phyloP scores from a whole-genome alignment of 164 flowering plant species.

The Vitis rotundifolia region DNA sequence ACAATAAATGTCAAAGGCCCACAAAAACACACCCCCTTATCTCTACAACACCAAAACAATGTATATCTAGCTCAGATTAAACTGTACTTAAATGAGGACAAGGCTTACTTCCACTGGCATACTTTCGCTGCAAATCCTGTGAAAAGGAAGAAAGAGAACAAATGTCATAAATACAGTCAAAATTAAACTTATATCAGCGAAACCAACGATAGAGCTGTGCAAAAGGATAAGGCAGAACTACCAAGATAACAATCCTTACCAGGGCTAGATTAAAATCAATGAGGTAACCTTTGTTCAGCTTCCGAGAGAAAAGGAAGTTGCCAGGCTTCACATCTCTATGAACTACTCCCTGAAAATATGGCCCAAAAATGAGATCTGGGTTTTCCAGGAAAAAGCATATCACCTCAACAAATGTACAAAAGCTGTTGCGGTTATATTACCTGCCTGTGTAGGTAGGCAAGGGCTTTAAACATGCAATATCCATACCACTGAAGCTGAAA shows the following conservation, averaged over 20 bases:
- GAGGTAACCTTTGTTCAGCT: conserved; percentile 72
- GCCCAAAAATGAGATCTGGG: not conserved
- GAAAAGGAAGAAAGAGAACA: not conserved
- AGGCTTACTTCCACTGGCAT: conserved; percentile 47
- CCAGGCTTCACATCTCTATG: conserved; percentile 99
- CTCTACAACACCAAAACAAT: too few species aligned
- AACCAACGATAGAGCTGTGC: not conserved
- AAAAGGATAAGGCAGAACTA: not conserved
- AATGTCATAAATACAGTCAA: not conserved
- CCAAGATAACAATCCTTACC: conserved; percentile 47
- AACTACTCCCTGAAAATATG: conserved; percentile 62
- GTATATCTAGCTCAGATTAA: too few species aligned
- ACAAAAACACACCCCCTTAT: too few species aligned
- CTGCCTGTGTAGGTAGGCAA: conserved; percentile 84
- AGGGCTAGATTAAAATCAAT: conserved; percentile 95
- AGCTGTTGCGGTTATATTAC: conserved; percentile 24
- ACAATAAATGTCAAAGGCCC: too few species aligned
- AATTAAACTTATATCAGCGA: too few species aligned
- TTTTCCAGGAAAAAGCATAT: not conserved
- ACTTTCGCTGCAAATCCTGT: conserved; percentile 79
- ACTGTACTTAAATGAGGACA: not conserved
- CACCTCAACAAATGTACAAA: not conserved
- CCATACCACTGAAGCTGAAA: conserved; percentile 89
- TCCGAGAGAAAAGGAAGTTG: conserved; percentile 85
- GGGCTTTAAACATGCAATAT: conserved; percentile 89